Evolutionary conservation across 2,329 filamentous ascomycete genomes (phyloP).

Genomic region (Fusarium torulosum): DNA sequence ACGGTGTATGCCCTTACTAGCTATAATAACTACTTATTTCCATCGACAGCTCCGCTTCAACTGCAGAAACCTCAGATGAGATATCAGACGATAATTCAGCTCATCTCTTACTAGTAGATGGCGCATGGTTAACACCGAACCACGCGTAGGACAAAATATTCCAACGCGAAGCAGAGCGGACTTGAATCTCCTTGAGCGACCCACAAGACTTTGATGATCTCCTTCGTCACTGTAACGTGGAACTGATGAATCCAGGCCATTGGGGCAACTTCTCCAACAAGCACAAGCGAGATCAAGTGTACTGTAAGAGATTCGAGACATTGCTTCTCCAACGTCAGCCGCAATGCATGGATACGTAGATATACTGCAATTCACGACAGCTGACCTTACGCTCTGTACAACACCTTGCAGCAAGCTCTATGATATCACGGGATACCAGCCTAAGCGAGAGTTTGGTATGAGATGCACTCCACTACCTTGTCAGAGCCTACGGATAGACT

Average conservation of each 20-base stretch:
- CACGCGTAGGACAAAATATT: constrained; percentile 1
- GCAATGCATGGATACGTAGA: no score
- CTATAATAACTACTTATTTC: not conserved
- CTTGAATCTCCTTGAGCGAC: constrained; percentile 27
- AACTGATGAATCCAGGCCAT: constrained; percentile 16
- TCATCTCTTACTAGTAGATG: not conserved
- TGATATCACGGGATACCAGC: not conserved
- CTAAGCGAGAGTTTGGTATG: not conserved
- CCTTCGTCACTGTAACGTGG: not conserved
- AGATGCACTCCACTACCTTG: no score
- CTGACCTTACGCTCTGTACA: not conserved
- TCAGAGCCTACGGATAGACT: not conserved
- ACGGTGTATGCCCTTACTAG: constrained; percentile 36
- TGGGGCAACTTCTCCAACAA: constrained; percentile 5
- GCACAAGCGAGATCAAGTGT: constrained; percentile 10
- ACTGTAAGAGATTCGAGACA: not conserved
- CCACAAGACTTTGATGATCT: constrained; percentile 2
- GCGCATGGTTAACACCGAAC: not conserved
- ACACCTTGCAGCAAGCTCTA: not conserved
- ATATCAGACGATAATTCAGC: constrained; percentile 10
- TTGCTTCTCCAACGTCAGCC: not conserved
- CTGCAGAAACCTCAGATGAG: not conserved
- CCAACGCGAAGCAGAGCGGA: constrained; percentile 17
- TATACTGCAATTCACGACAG: no score
- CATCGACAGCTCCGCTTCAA: not conserved